phyloP scores from a whole-genome alignment of 768 basidiomycete species.

The Panaeolus cyanescens region DNA sequence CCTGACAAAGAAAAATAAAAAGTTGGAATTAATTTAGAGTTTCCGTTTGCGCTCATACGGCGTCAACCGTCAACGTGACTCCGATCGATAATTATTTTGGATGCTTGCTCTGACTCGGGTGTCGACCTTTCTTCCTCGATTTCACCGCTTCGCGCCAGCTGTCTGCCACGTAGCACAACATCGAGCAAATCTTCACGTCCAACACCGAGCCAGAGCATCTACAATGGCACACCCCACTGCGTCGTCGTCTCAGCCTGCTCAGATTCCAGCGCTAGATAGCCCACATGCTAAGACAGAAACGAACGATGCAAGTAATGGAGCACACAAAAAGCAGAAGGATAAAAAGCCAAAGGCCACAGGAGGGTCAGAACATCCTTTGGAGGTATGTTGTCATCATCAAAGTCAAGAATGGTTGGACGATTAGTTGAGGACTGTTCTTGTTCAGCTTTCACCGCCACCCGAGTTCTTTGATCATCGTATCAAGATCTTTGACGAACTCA shows the following conservation, averaged over 20 bases:
- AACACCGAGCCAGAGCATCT: constrained; percentile 23
- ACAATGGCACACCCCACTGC: constrained; percentile 58
- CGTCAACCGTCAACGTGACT: constrained; percentile 31
- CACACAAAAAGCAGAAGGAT: constrained; percentile 37
- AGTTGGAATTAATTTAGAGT: neutral
- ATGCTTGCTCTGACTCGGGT: constrained; percentile 37
- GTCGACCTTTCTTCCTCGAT: constrained; percentile 26
- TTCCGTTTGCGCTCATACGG: neutral
- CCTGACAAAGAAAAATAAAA: neutral
- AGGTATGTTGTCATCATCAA: constrained; percentile 42
- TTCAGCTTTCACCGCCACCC: constrained; percentile 78
- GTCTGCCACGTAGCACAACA: constrained; percentile 29
- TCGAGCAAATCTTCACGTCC: constrained; percentile 15
- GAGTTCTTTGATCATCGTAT: constrained; percentile 89
- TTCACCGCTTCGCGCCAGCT: constrained; percentile 33
- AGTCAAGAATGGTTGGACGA: neutral
- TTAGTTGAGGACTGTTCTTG: constrained; percentile 9
- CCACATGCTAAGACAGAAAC: constrained; percentile 37
- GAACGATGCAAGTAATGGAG: constrained; percentile 14
- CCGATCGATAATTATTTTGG: constrained; percentile 37
- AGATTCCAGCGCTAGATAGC: constrained; percentile 46
- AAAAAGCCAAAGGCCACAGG: constrained; percentile 45
- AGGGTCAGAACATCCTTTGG: constrained; percentile 57
- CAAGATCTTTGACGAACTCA: constrained; percentile 86
- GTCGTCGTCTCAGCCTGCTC: constrained; percentile 55